Conservation (phyloP, 2,329 filamentous ascomycete genomes). For the Neopestalotiopsis sp. region DNA sequence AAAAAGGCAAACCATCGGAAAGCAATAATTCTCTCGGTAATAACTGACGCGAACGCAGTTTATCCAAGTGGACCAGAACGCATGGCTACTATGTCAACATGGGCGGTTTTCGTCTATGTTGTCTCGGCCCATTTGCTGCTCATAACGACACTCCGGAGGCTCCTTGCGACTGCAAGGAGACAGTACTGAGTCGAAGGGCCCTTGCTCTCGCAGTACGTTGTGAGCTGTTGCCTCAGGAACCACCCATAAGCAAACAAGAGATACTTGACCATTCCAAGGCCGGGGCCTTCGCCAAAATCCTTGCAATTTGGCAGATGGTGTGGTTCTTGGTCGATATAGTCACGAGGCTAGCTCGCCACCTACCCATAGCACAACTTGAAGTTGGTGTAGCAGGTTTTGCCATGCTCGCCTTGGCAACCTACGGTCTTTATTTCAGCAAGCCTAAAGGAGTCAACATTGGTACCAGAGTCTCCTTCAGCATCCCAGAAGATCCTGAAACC, state of each 20-base stretch:
- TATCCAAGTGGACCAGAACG: background rate
- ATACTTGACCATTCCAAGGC: background rate
- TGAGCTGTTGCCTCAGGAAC: background rate
- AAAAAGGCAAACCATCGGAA: background rate
- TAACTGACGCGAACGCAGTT: background rate
- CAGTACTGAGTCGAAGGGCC: rapidly evolving
- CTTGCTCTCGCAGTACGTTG: background rate
- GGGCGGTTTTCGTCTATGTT: background rate
- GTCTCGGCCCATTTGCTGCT: background rate
- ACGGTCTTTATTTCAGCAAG: background rate
- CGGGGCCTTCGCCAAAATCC: background rate
- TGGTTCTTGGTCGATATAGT: background rate
- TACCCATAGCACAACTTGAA: background rate
- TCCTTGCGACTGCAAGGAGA: background rate
- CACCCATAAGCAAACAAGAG: background rate
- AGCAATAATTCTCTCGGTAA: background rate
- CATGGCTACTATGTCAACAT: background rate
- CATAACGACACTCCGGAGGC: background rate
- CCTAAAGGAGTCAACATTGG: background rate
- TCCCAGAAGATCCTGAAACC: background rate
- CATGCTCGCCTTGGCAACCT: background rate
- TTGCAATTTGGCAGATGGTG: background rate
- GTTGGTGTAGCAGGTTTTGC: slow-evolving; percentile 1
- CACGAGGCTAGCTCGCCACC: background rate
- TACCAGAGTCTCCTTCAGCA: background rate